Evolutionary conservation across 768 basidiomycete genomes (phyloP).

Genomic region (Tremella yokohamensis): DNA sequence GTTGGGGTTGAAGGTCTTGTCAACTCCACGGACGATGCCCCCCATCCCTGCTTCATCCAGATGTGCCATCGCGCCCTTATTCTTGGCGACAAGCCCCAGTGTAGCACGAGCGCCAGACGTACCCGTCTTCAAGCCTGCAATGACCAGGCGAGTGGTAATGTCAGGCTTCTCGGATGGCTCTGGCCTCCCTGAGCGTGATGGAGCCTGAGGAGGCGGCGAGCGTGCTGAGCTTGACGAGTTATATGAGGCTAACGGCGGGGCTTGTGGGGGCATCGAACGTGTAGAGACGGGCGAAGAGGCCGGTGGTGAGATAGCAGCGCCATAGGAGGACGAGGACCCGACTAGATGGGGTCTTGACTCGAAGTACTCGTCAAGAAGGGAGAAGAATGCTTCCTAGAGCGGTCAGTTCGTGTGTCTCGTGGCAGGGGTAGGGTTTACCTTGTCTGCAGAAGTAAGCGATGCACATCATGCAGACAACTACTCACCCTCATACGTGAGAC

Average conservation of each 20-base stretch:
- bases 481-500: constrained; percentile 39
- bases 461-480: background rate
- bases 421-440: background rate
- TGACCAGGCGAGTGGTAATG: constrained; percentile 31
- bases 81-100: constrained; percentile 28
- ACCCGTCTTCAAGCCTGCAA: constrained; percentile 25
- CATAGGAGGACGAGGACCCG: constrained; percentile 3
- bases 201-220: constrained; percentile 7
- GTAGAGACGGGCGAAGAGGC: constrained; percentile 8
- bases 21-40: constrained; percentile 28
- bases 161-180: constrained; percentile 22
- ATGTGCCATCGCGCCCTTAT: constrained; percentile 32
- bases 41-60: constrained; percentile 33
- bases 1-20: constrained; percentile 1
- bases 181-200: background rate
- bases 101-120: constrained; percentile 21
- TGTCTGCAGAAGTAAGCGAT: constrained; percentile 12
- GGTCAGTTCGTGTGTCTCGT: background rate
- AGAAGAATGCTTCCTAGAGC: constrained; percentile 41
- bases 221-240: background rate
- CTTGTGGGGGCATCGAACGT: background rate
- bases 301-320: background rate
- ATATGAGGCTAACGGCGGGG: constrained; percentile 14
- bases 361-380: constrained; percentile 46
- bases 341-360: constrained; percentile 38